Conservation (phyloP, 805 yeast genomes). For the Ascoidea asiatica region DNA sequence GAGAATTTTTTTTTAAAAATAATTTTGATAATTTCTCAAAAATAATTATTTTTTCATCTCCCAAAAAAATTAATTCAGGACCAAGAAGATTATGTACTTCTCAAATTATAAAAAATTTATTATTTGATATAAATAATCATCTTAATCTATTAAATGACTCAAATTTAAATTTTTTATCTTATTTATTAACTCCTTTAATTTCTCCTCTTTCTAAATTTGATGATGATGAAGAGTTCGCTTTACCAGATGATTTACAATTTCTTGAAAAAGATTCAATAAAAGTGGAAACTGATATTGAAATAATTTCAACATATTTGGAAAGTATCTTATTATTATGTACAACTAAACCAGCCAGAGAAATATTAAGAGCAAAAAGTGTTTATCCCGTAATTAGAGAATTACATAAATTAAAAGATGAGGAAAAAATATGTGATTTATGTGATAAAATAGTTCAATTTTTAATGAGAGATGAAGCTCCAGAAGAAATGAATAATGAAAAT, state of each 20-base stretch:
- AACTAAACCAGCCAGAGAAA: constrained; percentile 59
- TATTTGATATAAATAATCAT: constrained; percentile 71
- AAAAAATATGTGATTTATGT: constrained; percentile 50
- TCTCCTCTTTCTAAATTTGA: constrained; percentile 59
- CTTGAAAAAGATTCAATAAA: constrained; percentile 61
- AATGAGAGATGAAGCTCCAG: constrained; percentile 70
- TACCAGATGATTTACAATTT: constrained; percentile 82
- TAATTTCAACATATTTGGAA: constrained; percentile 65
- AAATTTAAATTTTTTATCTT: constrained; percentile 64
- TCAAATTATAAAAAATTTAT: constrained; percentile 77
- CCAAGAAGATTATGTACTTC: constrained; percentile 87
- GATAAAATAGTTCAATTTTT: constrained; percentile 81
- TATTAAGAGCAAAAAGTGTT: constrained; percentile 55
- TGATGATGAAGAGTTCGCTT: constrained; percentile 73
- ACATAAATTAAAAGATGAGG: constrained; percentile 42
- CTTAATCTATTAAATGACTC: constrained; percentile 42
- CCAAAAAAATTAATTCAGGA: constrained; percentile 66
- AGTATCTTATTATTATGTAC: constrained; percentile 69
- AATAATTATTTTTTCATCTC: constrained; percentile 52
- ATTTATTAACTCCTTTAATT: constrained; percentile 69
- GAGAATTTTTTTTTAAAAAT: constrained; percentile 66
- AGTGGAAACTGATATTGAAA: constrained; percentile 58
- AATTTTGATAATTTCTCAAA: constrained; percentile 67
- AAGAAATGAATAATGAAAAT: constrained; percentile 17
- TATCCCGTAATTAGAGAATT: constrained; percentile 81